A percentile compares a stretch with the other conserved stretches of the same genome.
Conservation (phyloP, 441 rosid genomes). For the Erodium chrysanthum region DNA sequence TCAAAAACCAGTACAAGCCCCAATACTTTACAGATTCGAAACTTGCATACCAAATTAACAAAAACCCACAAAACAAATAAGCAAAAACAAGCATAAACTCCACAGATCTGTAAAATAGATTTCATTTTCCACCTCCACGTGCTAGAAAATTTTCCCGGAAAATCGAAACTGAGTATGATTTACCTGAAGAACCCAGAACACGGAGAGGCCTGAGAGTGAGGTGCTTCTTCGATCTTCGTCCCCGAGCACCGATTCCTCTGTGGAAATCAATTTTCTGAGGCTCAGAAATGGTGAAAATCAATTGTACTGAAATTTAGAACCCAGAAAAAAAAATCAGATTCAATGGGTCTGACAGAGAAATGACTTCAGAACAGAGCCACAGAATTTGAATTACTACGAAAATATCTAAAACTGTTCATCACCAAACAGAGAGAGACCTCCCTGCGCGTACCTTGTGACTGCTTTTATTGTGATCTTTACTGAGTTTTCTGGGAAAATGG, state of each 20-base stretch:
- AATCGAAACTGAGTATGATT: not conserved
- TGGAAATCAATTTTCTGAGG: not conserved
- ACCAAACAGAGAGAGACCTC: not conserved
- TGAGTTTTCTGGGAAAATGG: not conserved
- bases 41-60: not conserved
- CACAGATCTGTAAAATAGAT: not conserved
- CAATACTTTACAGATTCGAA: slow-evolving; percentile 16
- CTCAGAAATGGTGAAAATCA: not conserved
- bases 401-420: not conserved
- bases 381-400: not conserved
- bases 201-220: not conserved
- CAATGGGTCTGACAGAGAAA: not conserved
- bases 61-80: not conserved
- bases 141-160: not conserved
- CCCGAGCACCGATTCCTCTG: not conserved
- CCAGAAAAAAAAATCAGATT: not conserved
- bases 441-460: not conserved
- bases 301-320: not conserved
- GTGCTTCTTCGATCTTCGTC: not conserved
- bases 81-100: not conserved
- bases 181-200: not conserved
- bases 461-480: not conserved
- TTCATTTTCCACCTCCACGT: not conserved
- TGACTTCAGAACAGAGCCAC: not conserved
- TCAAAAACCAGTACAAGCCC: not conserved